Base-by-base conservation (phyloP, 371 early-diverging fungal species). In the Mortierella sp. region DNA sequence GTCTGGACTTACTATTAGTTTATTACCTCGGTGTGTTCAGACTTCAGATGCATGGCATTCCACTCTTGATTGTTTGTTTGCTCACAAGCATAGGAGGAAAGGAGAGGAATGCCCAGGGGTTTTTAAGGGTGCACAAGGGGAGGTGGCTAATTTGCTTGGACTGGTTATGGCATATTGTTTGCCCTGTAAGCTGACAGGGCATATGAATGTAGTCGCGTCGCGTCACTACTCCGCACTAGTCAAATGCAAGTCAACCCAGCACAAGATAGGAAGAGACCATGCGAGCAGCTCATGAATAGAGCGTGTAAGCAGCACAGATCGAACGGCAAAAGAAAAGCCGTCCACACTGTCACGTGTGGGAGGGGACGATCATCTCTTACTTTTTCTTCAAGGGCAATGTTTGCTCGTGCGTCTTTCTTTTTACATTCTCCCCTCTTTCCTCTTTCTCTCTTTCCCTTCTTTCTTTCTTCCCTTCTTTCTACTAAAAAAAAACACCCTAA, bases 381-480 rank as follows among this genome's bases (percentile, higher is more conserved):
- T 47, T 57, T 58, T 38, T 70, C 21, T n/a, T 63, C 26, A 6
- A 28, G 13, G 13, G 0, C 42, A 2, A 57, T 75, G 63, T 48
- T 42, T 38, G 52, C 45, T 52, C 34, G 50, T 50, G n/a, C 77
- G 11, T 44, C 54, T 28, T 42, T 52, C 21, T 45, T 28, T 19
- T 26, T 16, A 14, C 48, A 3, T 72, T 28, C n/a, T 26, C 21
- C 31, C 44, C 24, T n/a, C 45, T n/a, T n/a, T 45, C 11, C 3
- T 38, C 19, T 34, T 44, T 42, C 14, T 28, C 1, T 48, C 58
- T 77, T 55, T 26, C 42, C 55, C 10, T 38, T 28, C 28, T 26
- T 72, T 63, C 50, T 55, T 9, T 7, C 58, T 13, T 73, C 45
- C n/a, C 44, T 63, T 45, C 55, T 54, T 75, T 34, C 60, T 48